Conservation (phyloP, 306 rosid genomes). For the Adenanthera pavonina region DNA sequence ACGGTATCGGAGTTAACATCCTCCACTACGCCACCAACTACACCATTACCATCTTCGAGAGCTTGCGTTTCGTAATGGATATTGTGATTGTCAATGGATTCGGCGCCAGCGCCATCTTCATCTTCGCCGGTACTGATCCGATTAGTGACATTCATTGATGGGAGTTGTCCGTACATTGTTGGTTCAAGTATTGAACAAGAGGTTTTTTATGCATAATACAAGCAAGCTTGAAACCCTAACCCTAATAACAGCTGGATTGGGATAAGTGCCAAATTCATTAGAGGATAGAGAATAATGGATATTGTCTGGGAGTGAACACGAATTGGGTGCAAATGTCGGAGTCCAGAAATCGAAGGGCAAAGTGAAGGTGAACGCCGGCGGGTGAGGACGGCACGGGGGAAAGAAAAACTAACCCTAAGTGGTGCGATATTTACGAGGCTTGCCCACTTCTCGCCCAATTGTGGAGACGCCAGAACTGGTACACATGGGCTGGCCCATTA, state of each 20-base stretch:
- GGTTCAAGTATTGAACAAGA: constrained; percentile 39
- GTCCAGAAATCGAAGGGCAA: constrained; percentile 5
- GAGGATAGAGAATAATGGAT: background rate
- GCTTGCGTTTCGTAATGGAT: constrained; percentile 60
- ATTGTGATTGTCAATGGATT: constrained; percentile 56
- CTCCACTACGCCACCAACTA: constrained; percentile 50
- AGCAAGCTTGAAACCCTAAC: constrained; percentile 45
- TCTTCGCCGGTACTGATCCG: constrained; percentile 66
- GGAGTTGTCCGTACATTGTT: constrained; percentile 71
- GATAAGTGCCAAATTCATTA: background rate
- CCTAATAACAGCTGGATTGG: constrained; percentile 17
- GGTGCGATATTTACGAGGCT: constrained; percentile 39
- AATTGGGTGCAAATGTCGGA: background rate
- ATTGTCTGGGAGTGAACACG: constrained; percentile 1
- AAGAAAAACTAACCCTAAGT: constrained; percentile 23
- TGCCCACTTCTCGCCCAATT: constrained; percentile 1
- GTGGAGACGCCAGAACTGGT: background rate
- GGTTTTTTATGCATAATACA: constrained; percentile 53
- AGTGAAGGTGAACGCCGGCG: constrained; percentile 3
- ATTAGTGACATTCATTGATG: constrained; percentile 49
- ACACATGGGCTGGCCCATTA: background rate
- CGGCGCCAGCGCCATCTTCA: constrained; percentile 43
- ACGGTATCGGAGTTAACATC: constrained; percentile 60
- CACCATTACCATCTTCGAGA: constrained; percentile 59
- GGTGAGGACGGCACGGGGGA: constrained; percentile 11